Conservation (phyloP, 1,284 basidiomycete species). For the Ustilago crameri region DNA sequence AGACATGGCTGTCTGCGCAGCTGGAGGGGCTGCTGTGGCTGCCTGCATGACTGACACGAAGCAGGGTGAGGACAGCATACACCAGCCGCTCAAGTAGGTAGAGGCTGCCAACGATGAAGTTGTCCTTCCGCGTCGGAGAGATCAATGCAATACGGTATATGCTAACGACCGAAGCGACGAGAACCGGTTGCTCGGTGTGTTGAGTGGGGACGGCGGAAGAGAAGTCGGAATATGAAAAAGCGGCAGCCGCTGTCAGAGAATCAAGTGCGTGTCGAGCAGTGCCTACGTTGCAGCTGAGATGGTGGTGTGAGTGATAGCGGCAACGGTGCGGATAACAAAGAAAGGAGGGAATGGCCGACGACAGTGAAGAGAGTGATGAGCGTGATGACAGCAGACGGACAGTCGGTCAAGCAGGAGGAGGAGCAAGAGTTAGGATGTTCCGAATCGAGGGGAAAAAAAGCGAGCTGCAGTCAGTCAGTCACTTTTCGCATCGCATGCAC, state of each 20-base stretch:
- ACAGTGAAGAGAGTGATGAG: conserved; percentile 16
- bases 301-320: conserved; percentile 4
- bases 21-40: conserved; percentile 5
- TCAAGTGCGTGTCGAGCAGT: too few species aligned
- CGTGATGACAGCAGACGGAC: conserved; percentile 1
- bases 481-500: background rate
- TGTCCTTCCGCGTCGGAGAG: background rate
- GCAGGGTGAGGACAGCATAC: conserved; percentile 1
- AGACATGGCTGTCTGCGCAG: background rate
- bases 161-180: background rate
- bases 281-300: background rate
- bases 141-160: background rate
- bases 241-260: too few species aligned
- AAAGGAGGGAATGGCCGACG: background rate
- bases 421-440: too few species aligned
- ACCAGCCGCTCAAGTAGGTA: background rate
- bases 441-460: background rate
- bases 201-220: too few species aligned
- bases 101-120: background rate
- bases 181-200: too few species aligned
- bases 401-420: conserved; percentile 12
- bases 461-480: background rate
- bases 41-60: conserved; percentile 22
- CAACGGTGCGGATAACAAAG: background rate
- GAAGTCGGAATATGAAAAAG: too few species aligned